Base-by-base conservation (phyloP, 345 rosid species). In the Fremontodendron californicum region DNA sequence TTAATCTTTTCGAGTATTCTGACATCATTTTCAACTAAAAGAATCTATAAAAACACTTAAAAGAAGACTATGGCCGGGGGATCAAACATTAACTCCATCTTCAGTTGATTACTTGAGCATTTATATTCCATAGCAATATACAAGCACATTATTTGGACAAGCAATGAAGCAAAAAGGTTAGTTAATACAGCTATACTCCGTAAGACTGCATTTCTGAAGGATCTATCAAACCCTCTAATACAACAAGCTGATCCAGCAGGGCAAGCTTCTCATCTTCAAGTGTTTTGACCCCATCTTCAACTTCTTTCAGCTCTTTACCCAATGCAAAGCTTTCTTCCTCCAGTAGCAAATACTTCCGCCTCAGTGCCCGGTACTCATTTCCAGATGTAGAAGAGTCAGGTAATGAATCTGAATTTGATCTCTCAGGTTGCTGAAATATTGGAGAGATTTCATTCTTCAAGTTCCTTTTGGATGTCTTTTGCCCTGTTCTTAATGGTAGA, bases 161-260 rank as follows among this genome's bases (percentile, higher is more conserved):
- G 54, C 54, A 49, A 49, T 16, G n/a, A 49, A 61, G 66, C 3
- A 13, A 0, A 13, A 61, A 13, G 5, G n/a, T 13, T 15, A 61
- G 6, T 31, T 6, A 29, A 31, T 31, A 29, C n/a, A 61, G 37
- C 40, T 46, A 71, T 18, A 49, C 58, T 48, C 43, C 27, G 13
- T 71, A 35, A 71, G 74, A 64, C 23, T 77, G 81, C 80, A 84
- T 9, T 81, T 86, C 82, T 40, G 88, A 88, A 83, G 89, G 95
- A 87, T 87, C 89, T 39, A 94, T 79, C 83, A 94, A 86, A 76
- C 99, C 96, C 84, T 95, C 98, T 82, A 95, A 76, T 46, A 93
- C 98, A 55, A 91, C 92, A 40, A 95, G 98, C 67, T 86, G 87
- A 77, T 95, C 97, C 85, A 95, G 83, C 16, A 95, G 89, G 8